Evolutionary conservation across 148 eudicot genomes (phyloP).

Genomic region (Rhododendron kiyosumense): DNA sequence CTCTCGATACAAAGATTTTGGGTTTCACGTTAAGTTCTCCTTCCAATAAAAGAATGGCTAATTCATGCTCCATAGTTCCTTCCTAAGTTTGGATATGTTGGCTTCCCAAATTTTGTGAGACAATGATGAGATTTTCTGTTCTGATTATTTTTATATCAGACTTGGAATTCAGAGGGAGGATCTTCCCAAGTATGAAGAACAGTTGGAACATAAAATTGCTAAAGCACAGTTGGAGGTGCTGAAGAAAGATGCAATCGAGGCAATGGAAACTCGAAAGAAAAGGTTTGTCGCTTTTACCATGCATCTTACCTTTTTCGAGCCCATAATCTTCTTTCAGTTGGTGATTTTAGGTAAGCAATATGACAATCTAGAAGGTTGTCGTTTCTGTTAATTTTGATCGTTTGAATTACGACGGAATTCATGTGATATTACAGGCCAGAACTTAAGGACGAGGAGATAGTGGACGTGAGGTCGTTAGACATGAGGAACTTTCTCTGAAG

Average conservation of each 20-base stretch:
- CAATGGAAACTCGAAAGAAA: slow-evolving; percentile 91
- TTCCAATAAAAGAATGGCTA: background rate
- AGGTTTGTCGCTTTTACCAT: slow-evolving; percentile 32
- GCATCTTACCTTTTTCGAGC: background rate
- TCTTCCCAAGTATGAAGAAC: slow-evolving; percentile 83
- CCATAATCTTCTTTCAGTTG: no score
- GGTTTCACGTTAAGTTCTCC: background rate
- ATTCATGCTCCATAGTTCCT: slow-evolving; percentile 2
- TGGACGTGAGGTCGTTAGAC: slow-evolving; percentile 77
- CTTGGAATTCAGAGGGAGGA: no score
- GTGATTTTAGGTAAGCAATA: background rate
- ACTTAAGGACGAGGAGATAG: slow-evolving; percentile 81
- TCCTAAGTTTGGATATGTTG: background rate
- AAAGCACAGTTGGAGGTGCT: slow-evolving; percentile 83
- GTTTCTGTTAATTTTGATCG: background rate
- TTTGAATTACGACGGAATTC: background rate
- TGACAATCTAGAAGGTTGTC: background rate
- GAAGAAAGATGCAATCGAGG: slow-evolving; percentile 78
- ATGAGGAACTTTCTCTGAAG: slow-evolving; percentile 71
- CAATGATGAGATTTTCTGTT: background rate
- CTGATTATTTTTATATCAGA: slow-evolving; percentile 24
- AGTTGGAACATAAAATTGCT: slow-evolving; percentile 76
- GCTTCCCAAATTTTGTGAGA: background rate
- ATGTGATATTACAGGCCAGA: slow-evolving; percentile 61
- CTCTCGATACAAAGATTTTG: no score